Base-by-base conservation (phyloP, 106 monocot genomes). In the Acorus calamus region DNA sequence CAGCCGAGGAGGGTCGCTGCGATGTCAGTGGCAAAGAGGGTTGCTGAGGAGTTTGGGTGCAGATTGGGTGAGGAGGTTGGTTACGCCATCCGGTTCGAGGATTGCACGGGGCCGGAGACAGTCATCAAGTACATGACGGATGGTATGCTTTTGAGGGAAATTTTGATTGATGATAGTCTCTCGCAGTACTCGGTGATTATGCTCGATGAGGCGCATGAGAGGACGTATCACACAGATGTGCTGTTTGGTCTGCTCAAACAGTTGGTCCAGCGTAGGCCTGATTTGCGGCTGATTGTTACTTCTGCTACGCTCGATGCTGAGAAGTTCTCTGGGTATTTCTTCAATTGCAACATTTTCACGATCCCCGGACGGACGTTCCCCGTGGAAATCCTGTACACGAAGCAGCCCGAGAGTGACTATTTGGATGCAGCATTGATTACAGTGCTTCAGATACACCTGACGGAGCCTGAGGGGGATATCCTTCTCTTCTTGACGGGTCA, bases 101-200 rank as follows among this genome's bases (percentile, higher is more conserved):
- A 93, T 55, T 93, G 93, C 69, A 93, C 93, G 7, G 83, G 89
- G 6, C 89, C 93, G 4, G 93, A 93, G 46, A 93, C 93, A 6
- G 89, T 93, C 47, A 93, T 93, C 9, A 93, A 93, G 66, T 93
- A 93, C 56, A 89, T 93, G 93, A 93, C 89, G 45, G 93, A 93
- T 81, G 93, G 93, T 69, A 93, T 93, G 93, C 83, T 93, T 65
- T 72, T 93, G 10, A 81, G 80, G 59, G 89, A 93, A 62, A 86
- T 93, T 65, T 72, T 93, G 69, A 77, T 93, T 42, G 93, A 93
- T 73, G 93, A 93, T 14, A 93, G 61, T 54, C 76, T 93, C 12
- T 89, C 86, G n/a, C 88, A 93, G 83, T 93, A 93, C 61, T 93
- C 93, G 46, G 89, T 93, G 56, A 52, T 93, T 46, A 93, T 93